phyloP scores from a whole-genome alignment of 331 rosid species.

The Quercus lobata region DNA sequence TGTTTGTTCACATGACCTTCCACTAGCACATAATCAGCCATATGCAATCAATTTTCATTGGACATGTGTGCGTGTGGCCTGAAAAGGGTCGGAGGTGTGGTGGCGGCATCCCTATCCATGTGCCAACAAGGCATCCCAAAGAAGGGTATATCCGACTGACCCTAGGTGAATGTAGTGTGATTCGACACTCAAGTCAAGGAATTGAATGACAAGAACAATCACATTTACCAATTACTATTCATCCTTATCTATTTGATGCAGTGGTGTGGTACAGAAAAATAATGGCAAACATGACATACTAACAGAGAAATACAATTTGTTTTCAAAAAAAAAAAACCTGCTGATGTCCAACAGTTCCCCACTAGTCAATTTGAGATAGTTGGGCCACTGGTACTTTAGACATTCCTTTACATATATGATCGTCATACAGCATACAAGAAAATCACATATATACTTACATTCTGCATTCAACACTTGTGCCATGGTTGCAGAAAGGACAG shows the following conservation, averaged over 20 bases:
- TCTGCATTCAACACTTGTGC: conserved; percentile 90
- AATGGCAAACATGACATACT: not conserved
- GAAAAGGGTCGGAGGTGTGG: no score
- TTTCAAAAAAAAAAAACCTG: not conserved
- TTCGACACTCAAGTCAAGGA: no score
- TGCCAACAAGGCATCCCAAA: no score
- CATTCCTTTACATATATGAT: not conserved
- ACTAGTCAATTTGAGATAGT: not conserved
- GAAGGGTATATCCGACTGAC: no score
- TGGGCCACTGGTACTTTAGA: not conserved
- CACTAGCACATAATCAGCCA: not conserved
- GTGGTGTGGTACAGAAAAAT: not conserved
- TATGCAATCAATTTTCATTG: not conserved
- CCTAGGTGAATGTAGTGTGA: no score
- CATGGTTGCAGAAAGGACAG: conserved; percentile 99
- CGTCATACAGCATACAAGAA: not conserved
- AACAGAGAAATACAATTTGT: not conserved
- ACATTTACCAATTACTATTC: no score
- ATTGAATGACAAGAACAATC: no score
- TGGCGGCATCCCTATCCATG: no score
- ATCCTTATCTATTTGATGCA: no score
- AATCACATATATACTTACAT: conserved; percentile 45
- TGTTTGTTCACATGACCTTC: not conserved
- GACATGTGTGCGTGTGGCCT: not conserved
- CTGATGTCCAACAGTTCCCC: not conserved